These are phyloP conservation scores for Hylodesmum podocarpum DNA, from an alignment of 306 rosid genomes.

Conservation along the genomic window DNA sequence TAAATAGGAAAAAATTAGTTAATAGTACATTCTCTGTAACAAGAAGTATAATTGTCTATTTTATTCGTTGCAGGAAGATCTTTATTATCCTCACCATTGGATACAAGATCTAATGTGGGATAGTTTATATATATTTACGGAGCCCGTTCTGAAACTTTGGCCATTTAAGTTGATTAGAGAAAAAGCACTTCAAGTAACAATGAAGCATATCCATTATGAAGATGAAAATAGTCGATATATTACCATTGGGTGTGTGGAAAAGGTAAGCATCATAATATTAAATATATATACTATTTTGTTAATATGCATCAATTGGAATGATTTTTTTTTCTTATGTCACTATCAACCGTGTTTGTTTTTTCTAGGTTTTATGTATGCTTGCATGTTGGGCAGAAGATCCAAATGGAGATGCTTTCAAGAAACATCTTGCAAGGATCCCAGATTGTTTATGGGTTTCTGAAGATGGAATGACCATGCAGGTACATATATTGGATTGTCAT, in stretches of 20 bases:
- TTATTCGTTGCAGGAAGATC: slow-evolving; percentile 48
- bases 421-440: slow-evolving; percentile 64
- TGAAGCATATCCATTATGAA: slow-evolving; percentile 72
- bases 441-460: slow-evolving; percentile 72
- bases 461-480: slow-evolving; percentile 79
- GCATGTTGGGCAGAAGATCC: slow-evolving; percentile 79
- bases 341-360: neutral
- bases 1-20: no score
- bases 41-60: neutral
- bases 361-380: slow-evolving; percentile 54
- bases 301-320: neutral
- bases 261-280: slow-evolving; percentile 32
- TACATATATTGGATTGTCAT: neutral
- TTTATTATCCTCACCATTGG: slow-evolving; percentile 49
- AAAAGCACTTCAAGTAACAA: slow-evolving; percentile 51
- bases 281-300: neutral
- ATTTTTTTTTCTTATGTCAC: neutral
- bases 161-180: slow-evolving; percentile 53
- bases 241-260: slow-evolving; percentile 50
- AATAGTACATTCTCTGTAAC: no score
- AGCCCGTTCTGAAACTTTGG: slow-evolving; percentile 68
- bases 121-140: slow-evolving; percentile 41
- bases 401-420: slow-evolving; percentile 57
- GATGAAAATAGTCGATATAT: slow-evolving; percentile 67
- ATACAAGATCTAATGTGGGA: slow-evolving; percentile 71